phyloP scores from a whole-genome alignment of 75 land plant genomes.

The Cunninghamia lanceolata region DNA sequence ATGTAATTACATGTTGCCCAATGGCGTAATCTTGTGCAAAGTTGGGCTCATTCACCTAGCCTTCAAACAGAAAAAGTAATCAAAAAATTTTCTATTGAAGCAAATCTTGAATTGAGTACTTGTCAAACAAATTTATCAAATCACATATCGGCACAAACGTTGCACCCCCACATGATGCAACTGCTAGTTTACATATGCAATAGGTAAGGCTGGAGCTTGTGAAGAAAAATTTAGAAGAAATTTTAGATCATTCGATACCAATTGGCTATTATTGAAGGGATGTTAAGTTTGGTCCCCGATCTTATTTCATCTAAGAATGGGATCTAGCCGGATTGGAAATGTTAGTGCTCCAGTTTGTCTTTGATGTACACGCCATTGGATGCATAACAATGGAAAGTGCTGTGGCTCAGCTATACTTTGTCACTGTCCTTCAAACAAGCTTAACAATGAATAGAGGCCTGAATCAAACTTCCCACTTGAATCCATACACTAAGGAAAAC shows the following conservation, averaged over 20 bases:
- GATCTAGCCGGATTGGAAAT: background rate
- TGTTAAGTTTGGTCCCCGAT: background rate
- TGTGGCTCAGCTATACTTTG: background rate
- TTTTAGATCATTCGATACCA: background rate
- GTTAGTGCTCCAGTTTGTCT: background rate
- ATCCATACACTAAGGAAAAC: too few relatives aligned
- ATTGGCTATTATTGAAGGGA: background rate
- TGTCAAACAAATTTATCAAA: too few relatives aligned
- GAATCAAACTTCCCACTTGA: background rate
- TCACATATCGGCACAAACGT: too few relatives aligned
- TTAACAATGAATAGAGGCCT: background rate
- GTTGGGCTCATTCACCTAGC: too few relatives aligned
- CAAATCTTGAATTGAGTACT: too few relatives aligned
- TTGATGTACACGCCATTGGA: background rate
- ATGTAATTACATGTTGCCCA: too few relatives aligned
- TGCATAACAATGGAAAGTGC: background rate
- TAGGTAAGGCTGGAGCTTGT: background rate
- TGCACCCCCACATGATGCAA: too few relatives aligned
- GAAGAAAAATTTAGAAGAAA: background rate
- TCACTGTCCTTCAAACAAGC: background rate
- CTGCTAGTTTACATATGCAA: too few relatives aligned
- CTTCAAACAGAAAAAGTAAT: too few relatives aligned
- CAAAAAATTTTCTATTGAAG: too few relatives aligned
- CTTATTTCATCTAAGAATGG: background rate
- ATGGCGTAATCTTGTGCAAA: too few relatives aligned